phyloP scores from a whole-genome alignment of 495 filamentous ascomycete genomes.

The Hypoxylon lenormandii region DNA sequence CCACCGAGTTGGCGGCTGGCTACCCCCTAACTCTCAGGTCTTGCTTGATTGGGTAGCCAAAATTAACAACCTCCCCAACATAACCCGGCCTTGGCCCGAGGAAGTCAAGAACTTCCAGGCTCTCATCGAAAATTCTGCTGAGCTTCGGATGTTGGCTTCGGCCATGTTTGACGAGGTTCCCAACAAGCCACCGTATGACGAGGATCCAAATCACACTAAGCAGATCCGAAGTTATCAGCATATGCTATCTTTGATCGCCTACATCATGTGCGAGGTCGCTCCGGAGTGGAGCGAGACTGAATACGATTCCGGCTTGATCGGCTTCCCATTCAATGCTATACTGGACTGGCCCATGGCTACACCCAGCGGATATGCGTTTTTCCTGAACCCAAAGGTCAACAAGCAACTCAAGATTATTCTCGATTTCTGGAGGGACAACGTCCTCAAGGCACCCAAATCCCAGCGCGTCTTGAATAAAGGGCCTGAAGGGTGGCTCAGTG shows the following conservation, averaged over 20 bases:
- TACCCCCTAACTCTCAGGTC: too few species aligned
- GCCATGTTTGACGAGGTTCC: conserved; percentile 71
- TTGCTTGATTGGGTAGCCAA: too few species aligned
- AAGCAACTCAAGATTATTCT: conserved; percentile 67
- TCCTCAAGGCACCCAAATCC: conserved; percentile 61
- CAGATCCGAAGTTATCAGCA: conserved; percentile 66
- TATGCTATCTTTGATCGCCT: conserved; percentile 65
- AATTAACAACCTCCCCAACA: too few species aligned
- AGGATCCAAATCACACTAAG: conserved; percentile 58
- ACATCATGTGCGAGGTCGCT: conserved; percentile 64
- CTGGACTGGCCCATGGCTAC: conserved; percentile 75
- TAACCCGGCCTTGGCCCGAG: background rate
- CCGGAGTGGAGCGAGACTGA: conserved; percentile 65
- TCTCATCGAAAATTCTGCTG: conserved; percentile 47
- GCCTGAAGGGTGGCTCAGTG: conserved; percentile 65
- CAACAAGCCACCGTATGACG: conserved; percentile 4
- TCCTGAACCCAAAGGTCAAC: conserved; percentile 68
- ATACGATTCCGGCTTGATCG: conserved; percentile 30
- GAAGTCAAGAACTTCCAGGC: conserved; percentile 33
- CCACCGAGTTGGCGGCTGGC: too few species aligned
- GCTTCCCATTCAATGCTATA: conserved; percentile 59
- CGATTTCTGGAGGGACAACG: conserved; percentile 65
- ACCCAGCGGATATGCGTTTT: conserved; percentile 65
- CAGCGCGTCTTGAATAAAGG: conserved; percentile 59
- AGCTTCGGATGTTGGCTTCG: conserved; percentile 49